phyloP scores from a whole-genome alignment of 148 eudicot genomes.

The Heliosperma pusillum region DNA sequence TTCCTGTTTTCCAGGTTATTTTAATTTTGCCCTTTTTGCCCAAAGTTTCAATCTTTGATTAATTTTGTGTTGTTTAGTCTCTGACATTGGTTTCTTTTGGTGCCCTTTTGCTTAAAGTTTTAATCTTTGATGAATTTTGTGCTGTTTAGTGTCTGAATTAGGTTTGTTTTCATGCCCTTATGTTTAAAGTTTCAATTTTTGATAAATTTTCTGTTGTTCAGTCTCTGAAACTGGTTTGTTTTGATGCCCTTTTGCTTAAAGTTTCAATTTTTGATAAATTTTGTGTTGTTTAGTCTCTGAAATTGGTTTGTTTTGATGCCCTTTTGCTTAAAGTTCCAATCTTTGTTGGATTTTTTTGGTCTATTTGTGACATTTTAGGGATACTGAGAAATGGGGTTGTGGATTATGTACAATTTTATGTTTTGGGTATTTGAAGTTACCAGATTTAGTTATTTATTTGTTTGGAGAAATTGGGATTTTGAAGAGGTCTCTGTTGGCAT shows the following conservation, averaged over 20 bases:
- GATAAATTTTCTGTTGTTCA: neutral
- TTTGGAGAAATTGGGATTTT: neutral
- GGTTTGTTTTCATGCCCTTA: neutral
- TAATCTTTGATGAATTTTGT: neutral
- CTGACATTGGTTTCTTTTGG: neutral
- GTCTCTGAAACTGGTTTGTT: neutral
- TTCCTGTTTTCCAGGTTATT: constrained; percentile 73
- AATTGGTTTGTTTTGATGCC: neutral
- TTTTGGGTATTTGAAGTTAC: neutral
- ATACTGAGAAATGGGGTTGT: neutral
- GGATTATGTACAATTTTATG: neutral
- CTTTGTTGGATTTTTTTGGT: neutral
- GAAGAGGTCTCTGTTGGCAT: neutral
- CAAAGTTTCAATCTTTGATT: constrained; percentile 1
- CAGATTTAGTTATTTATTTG: neutral
- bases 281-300: neutral
- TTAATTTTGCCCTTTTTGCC: neutral
- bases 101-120: neutral
- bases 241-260: neutral
- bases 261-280: neutral
- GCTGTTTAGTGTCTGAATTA: neutral
- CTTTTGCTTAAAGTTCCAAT: constrained; percentile 4
- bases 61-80: neutral
- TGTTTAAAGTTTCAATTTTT: neutral
- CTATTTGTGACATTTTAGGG: neutral